Percentiles rank a stretch among this genome's conserved stretches.
Conservation (phyloP, 2,329 filamentous ascomycete genomes). For the Dothideomycetidae sp. region DNA sequence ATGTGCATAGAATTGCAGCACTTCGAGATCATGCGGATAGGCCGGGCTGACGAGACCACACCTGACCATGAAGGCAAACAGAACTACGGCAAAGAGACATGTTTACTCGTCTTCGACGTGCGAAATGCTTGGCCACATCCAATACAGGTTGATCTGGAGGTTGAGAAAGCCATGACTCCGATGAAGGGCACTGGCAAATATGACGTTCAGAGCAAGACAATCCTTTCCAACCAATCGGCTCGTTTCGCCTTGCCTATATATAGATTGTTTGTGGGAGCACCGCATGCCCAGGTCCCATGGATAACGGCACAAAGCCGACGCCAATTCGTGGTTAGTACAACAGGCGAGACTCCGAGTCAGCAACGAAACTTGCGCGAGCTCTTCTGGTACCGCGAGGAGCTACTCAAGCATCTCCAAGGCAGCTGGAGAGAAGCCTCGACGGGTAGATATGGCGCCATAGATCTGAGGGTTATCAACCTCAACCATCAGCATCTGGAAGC, state of each 20-base stretch:
- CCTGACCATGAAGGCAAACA: not conserved
- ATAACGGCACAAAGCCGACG: slow-evolving; percentile 69
- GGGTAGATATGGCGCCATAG: slow-evolving; percentile 51
- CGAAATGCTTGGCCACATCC: slow-evolving; percentile 82
- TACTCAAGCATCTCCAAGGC: slow-evolving; percentile 57
- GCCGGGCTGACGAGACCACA: not conserved
- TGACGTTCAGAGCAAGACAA: slow-evolving; percentile 13
- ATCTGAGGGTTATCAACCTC: slow-evolving; percentile 62
- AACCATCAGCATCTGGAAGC: slow-evolving; percentile 68
- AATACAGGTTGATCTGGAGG: slow-evolving; percentile 49
- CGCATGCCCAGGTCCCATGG: slow-evolving; percentile 62
- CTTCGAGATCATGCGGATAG: slow-evolving; percentile 64
- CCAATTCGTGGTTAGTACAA: slow-evolving; percentile 82
- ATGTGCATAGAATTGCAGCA: slow-evolving; percentile 71
- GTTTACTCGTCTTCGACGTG: slow-evolving; percentile 67
- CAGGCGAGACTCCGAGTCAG: slow-evolving; percentile 61
- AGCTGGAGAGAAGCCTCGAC: slow-evolving; percentile 53
- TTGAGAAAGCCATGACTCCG: slow-evolving; percentile 13
- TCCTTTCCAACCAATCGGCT: slow-evolving; percentile 49
- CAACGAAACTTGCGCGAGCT: slow-evolving; percentile 67
- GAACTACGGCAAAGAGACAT: slow-evolving; percentile 45
- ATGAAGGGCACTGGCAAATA: slow-evolving; percentile 2
- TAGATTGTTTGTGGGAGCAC: slow-evolving; percentile 60
- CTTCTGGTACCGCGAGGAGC: slow-evolving; percentile 81
- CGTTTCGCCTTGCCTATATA: slow-evolving; percentile 64